Conservation (phyloP, 176 grass and related monocot species). For the Rhynchospora pubera region DNA sequence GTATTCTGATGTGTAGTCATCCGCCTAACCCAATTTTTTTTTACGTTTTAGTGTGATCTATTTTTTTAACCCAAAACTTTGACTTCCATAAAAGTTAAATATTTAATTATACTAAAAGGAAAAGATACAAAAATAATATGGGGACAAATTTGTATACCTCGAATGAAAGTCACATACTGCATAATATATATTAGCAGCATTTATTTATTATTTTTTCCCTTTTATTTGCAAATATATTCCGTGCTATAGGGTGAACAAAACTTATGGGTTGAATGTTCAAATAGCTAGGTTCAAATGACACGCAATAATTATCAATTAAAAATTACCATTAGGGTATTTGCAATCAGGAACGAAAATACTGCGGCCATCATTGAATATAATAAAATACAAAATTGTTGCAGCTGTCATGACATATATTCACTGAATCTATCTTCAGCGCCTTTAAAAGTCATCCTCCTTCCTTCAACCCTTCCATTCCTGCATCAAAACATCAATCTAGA, state of each 20-base stretch:
- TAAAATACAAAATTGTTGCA: background rate
- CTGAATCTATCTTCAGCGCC: background rate
- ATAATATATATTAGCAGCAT: background rate
- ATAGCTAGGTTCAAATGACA: background rate
- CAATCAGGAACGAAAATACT: background rate
- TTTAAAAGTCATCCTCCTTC: constrained; percentile 6
- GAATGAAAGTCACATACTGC: no score
- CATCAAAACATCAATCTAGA: background rate
- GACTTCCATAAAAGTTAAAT: background rate
- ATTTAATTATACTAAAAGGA: background rate
- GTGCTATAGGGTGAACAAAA: background rate
- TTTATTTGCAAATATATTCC: background rate
- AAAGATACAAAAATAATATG: background rate
- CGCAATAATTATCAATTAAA: background rate
- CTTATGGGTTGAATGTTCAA: background rate
- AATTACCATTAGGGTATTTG: background rate
- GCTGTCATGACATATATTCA: background rate
- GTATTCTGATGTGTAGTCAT: no score
- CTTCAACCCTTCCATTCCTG: background rate
- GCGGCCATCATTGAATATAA: background rate
- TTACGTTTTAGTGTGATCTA: background rate
- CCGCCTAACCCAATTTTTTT: background rate
- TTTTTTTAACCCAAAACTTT: background rate
- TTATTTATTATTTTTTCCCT: background rate
- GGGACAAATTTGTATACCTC: no score